A percentile compares a stretch with the other conserved stretches of the same genome.
phyloP scores from a whole-genome alignment of 331 rosid species.

The Telfairia occidentalis region DNA sequence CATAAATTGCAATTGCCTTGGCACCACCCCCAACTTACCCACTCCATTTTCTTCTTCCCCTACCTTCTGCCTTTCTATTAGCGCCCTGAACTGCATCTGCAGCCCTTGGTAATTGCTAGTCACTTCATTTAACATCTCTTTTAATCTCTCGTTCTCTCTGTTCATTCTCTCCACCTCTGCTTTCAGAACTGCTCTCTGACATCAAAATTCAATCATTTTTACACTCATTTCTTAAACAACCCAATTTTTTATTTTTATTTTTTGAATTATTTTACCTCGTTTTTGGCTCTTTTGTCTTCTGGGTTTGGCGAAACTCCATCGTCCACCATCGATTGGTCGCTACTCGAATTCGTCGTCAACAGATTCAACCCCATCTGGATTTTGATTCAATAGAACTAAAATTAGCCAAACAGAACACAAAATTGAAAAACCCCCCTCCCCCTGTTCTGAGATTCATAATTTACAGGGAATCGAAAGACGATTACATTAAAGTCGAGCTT shows the following conservation, averaged over 20 bases:
- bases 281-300: constrained; percentile 31
- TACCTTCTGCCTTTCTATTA: constrained; percentile 35
- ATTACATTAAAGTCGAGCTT: constrained; percentile 30
- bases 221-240: too few species aligned
- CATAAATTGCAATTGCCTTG: constrained; percentile 53
- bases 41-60: too few species aligned
- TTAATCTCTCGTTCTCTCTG: constrained; percentile 47
- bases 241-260: background rate
- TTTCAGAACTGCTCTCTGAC: constrained; percentile 41
- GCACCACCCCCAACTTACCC: too few species aligned
- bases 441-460: too few species aligned
- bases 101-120: constrained; percentile 35
- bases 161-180: constrained; percentile 46
- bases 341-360: constrained; percentile 38
- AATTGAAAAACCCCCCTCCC: too few species aligned
- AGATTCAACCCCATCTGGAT: constrained; percentile 67
- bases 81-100: constrained; percentile 30
- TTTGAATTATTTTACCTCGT: constrained; percentile 29
- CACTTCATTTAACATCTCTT: constrained; percentile 36
- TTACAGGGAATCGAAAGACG: too few species aligned
- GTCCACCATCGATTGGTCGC: constrained; percentile 52
- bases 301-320: constrained; percentile 26
- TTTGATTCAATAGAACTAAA: background rate
- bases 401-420: too few species aligned
- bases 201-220: background rate